Base-by-base conservation (phyloP, 148 eudicot genomes). In the Vaccinium myrtillus region DNA sequence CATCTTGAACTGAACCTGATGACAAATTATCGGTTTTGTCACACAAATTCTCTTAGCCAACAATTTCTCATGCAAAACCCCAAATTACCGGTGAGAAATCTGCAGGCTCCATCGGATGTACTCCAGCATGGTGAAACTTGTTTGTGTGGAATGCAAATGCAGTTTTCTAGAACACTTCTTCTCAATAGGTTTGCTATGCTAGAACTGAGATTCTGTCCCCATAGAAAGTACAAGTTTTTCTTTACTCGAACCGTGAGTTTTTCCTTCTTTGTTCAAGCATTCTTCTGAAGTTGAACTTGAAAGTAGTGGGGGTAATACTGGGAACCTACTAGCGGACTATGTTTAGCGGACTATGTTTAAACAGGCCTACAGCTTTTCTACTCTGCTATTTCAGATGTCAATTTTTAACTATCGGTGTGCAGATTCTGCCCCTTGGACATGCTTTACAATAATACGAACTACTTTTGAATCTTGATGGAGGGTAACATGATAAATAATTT, bases 1-100 rank as follows among this genome's bases (percentile, higher is more conserved):
- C 51, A 39, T 75, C 50, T 75, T 43, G 51, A 75, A 13, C n/a
- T 39, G 23, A 43, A 75, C 78, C 77, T 75, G 78, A 71, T 51
- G 25, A 1, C 3, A 5, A 19, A 16, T 39, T 39, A 74, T 74
- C 13, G 8, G 32, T 23, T 23, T 67, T 25, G 15, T 15, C 73
- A 11, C 23, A 67, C 23, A 67, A 67, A 11, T 4, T 67, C 67
- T 25, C 70, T 63, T 63, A 63, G 70, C 12, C 13, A 63, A 10
- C 27, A 23, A 13, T 67, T 23, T 65, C 21, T 74, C 50, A 15
- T 74, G 77, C 19, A 32, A 36, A 39, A 74, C 46, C 8, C 50
- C 77, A 5, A 14, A 39, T 10, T 15, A 16, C 50, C 4, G 16
- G 50, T 16, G 77, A 74, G 77, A 74, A 32, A 32, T 74, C 77